Evolutionary conservation across 1,284 basidiomycete genomes (phyloP), one percentile per base, ranked within the genome.

Genomic region (Xerocomus minutiporus): DNA sequence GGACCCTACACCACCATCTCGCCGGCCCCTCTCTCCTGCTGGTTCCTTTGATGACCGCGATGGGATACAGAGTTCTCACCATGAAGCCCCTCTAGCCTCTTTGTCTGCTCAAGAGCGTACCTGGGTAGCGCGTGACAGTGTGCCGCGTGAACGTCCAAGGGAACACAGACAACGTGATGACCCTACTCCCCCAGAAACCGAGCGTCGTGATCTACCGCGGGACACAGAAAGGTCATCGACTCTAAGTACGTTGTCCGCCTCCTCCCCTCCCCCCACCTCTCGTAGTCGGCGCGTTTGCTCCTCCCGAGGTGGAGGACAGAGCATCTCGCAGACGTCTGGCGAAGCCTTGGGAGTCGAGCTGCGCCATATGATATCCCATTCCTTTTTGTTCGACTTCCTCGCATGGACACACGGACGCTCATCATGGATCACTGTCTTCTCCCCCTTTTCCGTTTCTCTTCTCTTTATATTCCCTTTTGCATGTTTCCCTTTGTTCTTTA

Each of bases 181-280:
- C 4, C 50, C 50, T 47, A 49, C 56, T 51, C 50, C 57, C 36
- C 43, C 53, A 31, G 61, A 65, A 53, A 69, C 58, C 44, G 71
- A 75, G 48, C 61, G 63, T 57, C 69, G 67, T 61, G 61, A 61
- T 56, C 68, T 61, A 54, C 69, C 71, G 57, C 69, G 67, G 59
- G 72, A 71, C 65, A 66, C 69, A 57, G 72, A 72, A 68, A 72
- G 67, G 67, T 73, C 76, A 68, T 71, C 80, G 72, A 69, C 81
- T 77, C 71, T 76, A 71, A 86, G 85, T 88, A 88, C 84, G 84
- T 88, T 88, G 73, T 86, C 81, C 73, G 75, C 82, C 78, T 84
- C 78, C 71, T 81, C 66, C 73, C 74, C 71, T 74, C 65, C 60
- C 69, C 68, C 66, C 69, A 70, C 72, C 72, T 67, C 67, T 71